Evolutionary conservation across 768 basidiomycete species (phyloP), one percentile per base, ranked within the genome.

Genomic region (Boletus speciosus): DNA sequence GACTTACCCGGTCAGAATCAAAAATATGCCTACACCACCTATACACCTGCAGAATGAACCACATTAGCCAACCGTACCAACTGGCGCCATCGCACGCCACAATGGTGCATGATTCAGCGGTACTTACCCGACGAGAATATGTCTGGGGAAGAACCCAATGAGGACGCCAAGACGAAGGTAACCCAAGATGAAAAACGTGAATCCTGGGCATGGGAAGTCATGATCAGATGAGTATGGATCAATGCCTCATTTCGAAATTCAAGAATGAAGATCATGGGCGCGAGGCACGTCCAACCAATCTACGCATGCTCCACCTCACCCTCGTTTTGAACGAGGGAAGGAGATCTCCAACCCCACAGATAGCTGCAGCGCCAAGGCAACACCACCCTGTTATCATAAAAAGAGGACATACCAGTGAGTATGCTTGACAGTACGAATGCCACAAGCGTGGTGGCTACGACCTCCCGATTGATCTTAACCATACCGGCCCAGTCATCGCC

Each of bases 61-160:
- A 4, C n/a, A 51, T 59, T 9, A 52, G 47, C 29, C 36, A 23
- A 27, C 6, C 34, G 1, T 19, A 23, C 42, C 48, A 52, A 44
- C 12, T 42, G n/a, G 15, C 36, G 39, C 14, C 32, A 49, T 45
- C 42, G 7, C 37, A 12, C 16, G 27, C 39, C 19, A 51, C 29
- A 5, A 32, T 43, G 47, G 25, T 25, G 34, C 50, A 9, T 16
- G 41, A 10, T 10, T 49, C n/a, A 39, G 32, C 54, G 43, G 60
- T 4, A 70, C 83, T 58, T 63, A 90, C 82, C 95, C 95, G n/a
- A 99, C 91, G 29, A 98, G 81, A 65, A 98, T 97, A 65, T 97
- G 94, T 14, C 96, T 79, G 16, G 96, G 96, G 73, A 98, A 98
- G 73, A 98, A 98, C 1, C 94, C 94, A 35, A 97, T 86, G 9